These are phyloP conservation scores for Cymbomonas tetramitiformis DNA, from an alignment of 139 green algal species.

Conservation along the genomic window DNA sequence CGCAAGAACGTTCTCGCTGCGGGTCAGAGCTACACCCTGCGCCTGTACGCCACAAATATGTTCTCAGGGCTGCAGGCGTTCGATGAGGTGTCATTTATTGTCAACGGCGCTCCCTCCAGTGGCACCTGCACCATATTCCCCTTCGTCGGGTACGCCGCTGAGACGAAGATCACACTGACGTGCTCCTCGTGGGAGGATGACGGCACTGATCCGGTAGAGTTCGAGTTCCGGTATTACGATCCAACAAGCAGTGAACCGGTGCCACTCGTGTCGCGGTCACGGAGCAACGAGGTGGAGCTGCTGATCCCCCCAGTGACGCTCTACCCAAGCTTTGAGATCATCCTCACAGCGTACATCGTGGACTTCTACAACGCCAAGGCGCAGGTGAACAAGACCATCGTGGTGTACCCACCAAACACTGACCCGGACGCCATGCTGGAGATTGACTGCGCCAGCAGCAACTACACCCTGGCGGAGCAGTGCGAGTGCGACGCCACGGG, in stretches of 20 bases:
- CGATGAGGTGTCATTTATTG: slow-evolving; percentile 7
- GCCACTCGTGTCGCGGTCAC: slow-evolving; percentile 8
- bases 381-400: too few species aligned
- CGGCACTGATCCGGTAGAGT: neutral
- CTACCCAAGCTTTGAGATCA: neutral
- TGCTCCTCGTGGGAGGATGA: slow-evolving; percentile 18
- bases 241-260: neutral
- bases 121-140: slow-evolving; percentile 8
- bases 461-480: too few species aligned
- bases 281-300: neutral
- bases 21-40: slow-evolving; percentile 16
- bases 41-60: slow-evolving; percentile 11
- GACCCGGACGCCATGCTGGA: too few species aligned
- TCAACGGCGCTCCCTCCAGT: slow-evolving; percentile 11
- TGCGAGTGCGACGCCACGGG: neutral
- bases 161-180: slow-evolving; percentile 14
- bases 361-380: slow-evolving; percentile 18
- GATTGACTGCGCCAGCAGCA: too few species aligned
- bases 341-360: slow-evolving; percentile 3
- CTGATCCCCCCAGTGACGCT: neutral
- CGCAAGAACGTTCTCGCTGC: neutral
- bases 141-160: neutral
- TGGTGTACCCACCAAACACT: too few species aligned
- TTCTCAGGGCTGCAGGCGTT: neutral
- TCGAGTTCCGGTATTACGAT: slow-evolving; percentile 15